phyloP scores from a whole-genome alignment of 192 early-diverging fungal genomes.

The Dissophora globulifera region DNA sequence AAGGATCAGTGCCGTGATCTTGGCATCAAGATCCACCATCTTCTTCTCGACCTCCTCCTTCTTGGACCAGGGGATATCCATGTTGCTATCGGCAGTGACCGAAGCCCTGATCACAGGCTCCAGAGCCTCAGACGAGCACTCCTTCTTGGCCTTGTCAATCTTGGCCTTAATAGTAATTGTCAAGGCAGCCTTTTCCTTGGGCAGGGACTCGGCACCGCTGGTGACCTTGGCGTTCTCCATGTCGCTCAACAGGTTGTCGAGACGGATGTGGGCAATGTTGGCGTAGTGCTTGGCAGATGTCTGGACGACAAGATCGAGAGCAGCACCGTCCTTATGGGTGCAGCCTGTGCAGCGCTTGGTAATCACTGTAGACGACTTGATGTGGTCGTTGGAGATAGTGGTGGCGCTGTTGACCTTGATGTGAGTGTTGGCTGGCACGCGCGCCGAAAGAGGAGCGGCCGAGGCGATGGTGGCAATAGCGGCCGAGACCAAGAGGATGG shows the following conservation, averaged over 20 bases:
- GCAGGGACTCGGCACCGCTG: neutral
- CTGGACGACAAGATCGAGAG: conserved; percentile 23
- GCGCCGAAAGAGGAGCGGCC: conserved; percentile 1
- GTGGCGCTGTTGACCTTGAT: neutral
- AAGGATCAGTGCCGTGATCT: neutral
- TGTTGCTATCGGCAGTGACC: conserved; percentile 3
- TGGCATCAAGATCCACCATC: conserved; percentile 10
- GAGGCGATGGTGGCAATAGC: conserved; percentile 19
- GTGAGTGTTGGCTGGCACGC: neutral
- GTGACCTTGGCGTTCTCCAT: conserved; percentile 15
- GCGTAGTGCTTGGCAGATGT: conserved; percentile 29
- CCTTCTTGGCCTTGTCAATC: conserved; percentile 36
- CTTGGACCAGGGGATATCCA: conserved; percentile 18
- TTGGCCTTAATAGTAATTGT: conserved; percentile 4
- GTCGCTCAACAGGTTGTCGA: conserved; percentile 27
- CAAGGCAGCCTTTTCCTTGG: conserved; percentile 20
- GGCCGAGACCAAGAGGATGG: conserved; percentile 24
- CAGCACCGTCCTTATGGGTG: neutral
- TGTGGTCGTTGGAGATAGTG: no score
- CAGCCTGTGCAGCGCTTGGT: conserved; percentile 11
- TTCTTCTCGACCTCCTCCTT: conserved; percentile 14
- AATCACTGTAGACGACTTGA: conserved; percentile 5
- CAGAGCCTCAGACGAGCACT: conserved; percentile 16
- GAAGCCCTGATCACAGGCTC: conserved; percentile 7
- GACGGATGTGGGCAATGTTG: conserved; percentile 17